Evolutionary conservation across 2,329 filamentous ascomycete genomes (phyloP).

Genomic region (Clarireedia homoeocarpa): DNA sequence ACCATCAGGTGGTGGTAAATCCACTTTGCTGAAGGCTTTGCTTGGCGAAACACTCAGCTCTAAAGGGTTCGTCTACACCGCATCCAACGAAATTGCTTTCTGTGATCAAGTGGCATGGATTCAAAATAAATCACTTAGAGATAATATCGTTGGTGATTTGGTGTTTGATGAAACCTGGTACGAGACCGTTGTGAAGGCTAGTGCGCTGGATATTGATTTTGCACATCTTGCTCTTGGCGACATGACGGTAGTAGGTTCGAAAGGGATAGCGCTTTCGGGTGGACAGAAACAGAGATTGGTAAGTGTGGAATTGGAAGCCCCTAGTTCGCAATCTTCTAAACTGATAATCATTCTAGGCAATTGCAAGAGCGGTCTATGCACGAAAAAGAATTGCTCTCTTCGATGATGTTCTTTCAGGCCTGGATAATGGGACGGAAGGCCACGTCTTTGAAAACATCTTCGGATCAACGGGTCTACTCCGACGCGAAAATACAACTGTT

Average conservation of each 20-base stretch:
- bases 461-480: constrained; percentile 12
- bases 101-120: constrained; percentile 39
- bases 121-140: constrained; percentile 31
- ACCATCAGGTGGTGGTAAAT: constrained; percentile 26
- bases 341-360: constrained; percentile 31
- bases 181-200: constrained; percentile 16
- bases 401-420: constrained; percentile 22
- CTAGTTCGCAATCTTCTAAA: neutral
- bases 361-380: constrained; percentile 19
- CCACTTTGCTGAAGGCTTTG: constrained; percentile 20
- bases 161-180: constrained; percentile 23
- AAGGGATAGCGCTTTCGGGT: constrained; percentile 27
- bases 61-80: constrained; percentile 7
- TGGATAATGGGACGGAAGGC: constrained; percentile 18
- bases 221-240: constrained; percentile 23
- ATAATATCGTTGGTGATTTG: constrained; percentile 8
- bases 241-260: constrained; percentile 23
- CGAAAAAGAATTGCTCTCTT: constrained; percentile 15
- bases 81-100: constrained; percentile 28
- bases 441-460: constrained; percentile 14
- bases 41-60: constrained; percentile 16
- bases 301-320: neutral
- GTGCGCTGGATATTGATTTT: constrained; percentile 18
- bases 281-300: constrained; percentile 18
- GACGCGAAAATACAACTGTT: constrained; percentile 27